Base-by-base conservation (phyloP, 805 yeast species). In the Huiozyma sinensis region DNA sequence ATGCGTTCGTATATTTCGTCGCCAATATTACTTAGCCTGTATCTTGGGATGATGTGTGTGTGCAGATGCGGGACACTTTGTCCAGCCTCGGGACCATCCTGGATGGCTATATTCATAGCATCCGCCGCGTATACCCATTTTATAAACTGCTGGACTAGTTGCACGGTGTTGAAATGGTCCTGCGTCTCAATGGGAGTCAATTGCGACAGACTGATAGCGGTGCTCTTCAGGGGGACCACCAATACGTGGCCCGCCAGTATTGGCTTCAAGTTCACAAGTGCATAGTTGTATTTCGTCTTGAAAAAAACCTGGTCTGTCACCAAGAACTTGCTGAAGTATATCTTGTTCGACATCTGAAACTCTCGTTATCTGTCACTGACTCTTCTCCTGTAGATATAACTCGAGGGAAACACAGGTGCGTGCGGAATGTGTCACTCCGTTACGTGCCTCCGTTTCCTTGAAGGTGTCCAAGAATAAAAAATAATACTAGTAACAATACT, bases 21-120 rank as follows among this genome's bases (percentile, higher is more conserved):
- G 1, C 87, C 87, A 39, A 77, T 63, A 47, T 79, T 81, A 39
- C 70, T 61, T 9, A 61, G 50, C 41, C 68, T 70, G 58, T 73
- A 79, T 36, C 99, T 71, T 6, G 99, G 99, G 17, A 92, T 88
- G 13, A 92, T 66, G 60, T 92, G 99, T 17, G 95, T 83, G 61
- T 92, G 98, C 29, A 90, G 71, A 63, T 92, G 98, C 5, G 97
- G 95, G 2, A 92, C 81, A n/a, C 89, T 77, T 60, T 92, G 98
- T 4, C 98, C 98, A 1, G 97, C 90, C 41, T 87, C 87, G 0
- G 88, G 84, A 0, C 98, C 98, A 60, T 92, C 99, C 61, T 92
- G 99, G 47, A 94, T 86, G 8, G 97, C 90, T 35, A 92, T 73
- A 58, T 94, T 94, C 47, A 88, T 57, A 1, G 95, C 71, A 52